Evolutionary conservation across 2,329 filamentous ascomycete species (phyloP), one percentile per base, ranked within the genome.

Genomic region (Knoxdaviesia proteae): DNA sequence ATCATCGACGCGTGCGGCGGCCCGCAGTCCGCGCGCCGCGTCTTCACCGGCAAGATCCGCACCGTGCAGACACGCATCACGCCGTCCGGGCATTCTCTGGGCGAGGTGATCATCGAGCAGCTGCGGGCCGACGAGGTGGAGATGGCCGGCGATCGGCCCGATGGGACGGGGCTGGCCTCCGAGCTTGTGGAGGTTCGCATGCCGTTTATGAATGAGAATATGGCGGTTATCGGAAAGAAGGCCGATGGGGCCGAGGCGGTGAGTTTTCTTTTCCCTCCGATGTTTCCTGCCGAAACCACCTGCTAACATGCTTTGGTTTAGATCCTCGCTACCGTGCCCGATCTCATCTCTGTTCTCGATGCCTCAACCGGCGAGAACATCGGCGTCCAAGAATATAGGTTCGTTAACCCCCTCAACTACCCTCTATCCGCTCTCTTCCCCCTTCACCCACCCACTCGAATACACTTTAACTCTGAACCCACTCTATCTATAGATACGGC

Each of bases 141-240:
- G 46, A 47, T 36, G 7, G 50, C 40, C 43, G 46, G 36, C 45
- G 55, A 45, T 32, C 53, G 57, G n/a, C 30, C 43, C 4, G 41
- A 34, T 11, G 39, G 29, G 5, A 20, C 32, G 20, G 20, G 20
- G 20, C 20, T 20, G 20, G 20, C 20, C 2, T 20, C 20, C 20
- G 20, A 20, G 6, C 36, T 46, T 39, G 33, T 44, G 8, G 36
- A 35, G 32, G 52, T 70, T 42, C 64, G 59, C 43, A 67, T 72
- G 34, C 67, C 68, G 0, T 72, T 72, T 57, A 70, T 70, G 55
- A 72, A 73, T 50, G 68, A 72, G 48, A 71, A 71, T 48, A 64
- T 71, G 35, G 63, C 62, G 38, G 67, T 62, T 0, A 38, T 47
- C 29, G 48, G 49, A 10, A 47, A 47, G 3, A 47, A 38, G 4